These are phyloP conservation scores for Debaryomyces subglobosus DNA, from an alignment of 1,139 yeast genomes.

Conservation along the genomic window DNA sequence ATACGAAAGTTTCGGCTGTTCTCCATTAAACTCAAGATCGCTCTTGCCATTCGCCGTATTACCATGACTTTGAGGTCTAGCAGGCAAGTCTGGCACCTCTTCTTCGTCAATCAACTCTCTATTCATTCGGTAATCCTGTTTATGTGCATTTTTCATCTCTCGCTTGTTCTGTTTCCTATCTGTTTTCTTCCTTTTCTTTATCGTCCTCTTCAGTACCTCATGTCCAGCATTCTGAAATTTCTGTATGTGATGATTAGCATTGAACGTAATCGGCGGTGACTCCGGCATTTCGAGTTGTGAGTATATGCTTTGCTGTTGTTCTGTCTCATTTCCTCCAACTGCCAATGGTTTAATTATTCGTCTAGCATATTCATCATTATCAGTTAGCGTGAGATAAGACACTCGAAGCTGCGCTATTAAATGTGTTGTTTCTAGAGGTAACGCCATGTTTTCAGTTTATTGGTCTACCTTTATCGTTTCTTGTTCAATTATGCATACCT, in stretches of 20 bases:
- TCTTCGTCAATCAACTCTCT: background rate
- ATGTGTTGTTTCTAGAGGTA: slow-evolving; percentile 36
- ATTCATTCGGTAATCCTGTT: background rate
- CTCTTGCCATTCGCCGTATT: background rate
- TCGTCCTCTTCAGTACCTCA: background rate
- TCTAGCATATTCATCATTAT: slow-evolving; percentile 28
- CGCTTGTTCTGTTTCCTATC: background rate
- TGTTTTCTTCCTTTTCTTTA: background rate
- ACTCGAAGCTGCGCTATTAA: slow-evolving; percentile 36
- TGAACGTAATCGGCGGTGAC: slow-evolving; percentile 42
- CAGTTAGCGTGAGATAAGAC: slow-evolving; percentile 31
- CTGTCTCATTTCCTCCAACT: slow-evolving; percentile 8
- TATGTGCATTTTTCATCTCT: background rate
- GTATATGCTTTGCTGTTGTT: background rate
- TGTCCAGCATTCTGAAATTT: slow-evolving; percentile 7
- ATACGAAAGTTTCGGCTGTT: slow-evolving; percentile 14
- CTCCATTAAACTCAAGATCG: background rate
- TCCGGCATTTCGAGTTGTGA: slow-evolving; percentile 16
- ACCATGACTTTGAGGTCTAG: background rate
- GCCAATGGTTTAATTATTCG: slow-evolving; percentile 25
- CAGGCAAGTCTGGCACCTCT: slow-evolving; percentile 1
- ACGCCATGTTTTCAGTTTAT: slow-evolving; percentile 31
- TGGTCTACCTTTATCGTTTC: background rate
- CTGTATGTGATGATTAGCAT: slow-evolving; percentile 27
- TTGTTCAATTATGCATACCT: slow-evolving; percentile 1